Evolutionary conservation across 2,329 filamentous ascomycete genomes (phyloP), one percentile per base, ranked within the genome.

Genomic region (Cryphonectria parasitica): DNA sequence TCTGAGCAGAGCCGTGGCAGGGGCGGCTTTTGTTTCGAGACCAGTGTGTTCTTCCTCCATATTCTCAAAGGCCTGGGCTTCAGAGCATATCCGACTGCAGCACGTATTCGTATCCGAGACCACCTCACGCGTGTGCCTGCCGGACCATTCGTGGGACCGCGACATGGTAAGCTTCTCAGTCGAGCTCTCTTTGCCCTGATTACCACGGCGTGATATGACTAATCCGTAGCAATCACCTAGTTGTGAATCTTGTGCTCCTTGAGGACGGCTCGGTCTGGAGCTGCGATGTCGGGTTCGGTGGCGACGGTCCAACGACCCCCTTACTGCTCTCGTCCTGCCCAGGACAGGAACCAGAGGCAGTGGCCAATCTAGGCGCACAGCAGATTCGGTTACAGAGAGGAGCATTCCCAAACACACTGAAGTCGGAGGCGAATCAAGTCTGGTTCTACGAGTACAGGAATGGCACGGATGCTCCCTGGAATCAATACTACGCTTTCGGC

Each of bases 391-490:
- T 91, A 6, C 77, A 86, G 34, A 80, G 82, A 60, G 83, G 84
- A 62, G 81, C 81, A 68, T 85, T 87, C 52, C 82, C 86, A 3
- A 68, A 61, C 0, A 64, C 64, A 3, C 56, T 62, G 3, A 78
- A 81, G 74, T 77, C 67, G 77, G 79, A 69, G 80, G 83, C 41
- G 80, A 83, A 64, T 77, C 80, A 84, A 71, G 78, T 87, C 70
- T 92, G 90, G 90, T 84, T 91, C 71, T 91, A 90, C 76, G 85
- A 91, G 78, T 87, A 87, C 73, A 83, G 87, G 36, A 84, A 87
- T 72, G 78, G 79, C 10, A 63, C 76, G 0, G 79, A 84, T 0
- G 80, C 79, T 62, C 80, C 82, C 2, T 94, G 90, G 88, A 81
- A 84, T 28, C 81, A 86, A 1, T 86, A 84, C 65, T 93, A 92